Conservation (phyloP, 2,329 filamentous ascomycete genomes). For the Taxawa tesnikishii region DNA sequence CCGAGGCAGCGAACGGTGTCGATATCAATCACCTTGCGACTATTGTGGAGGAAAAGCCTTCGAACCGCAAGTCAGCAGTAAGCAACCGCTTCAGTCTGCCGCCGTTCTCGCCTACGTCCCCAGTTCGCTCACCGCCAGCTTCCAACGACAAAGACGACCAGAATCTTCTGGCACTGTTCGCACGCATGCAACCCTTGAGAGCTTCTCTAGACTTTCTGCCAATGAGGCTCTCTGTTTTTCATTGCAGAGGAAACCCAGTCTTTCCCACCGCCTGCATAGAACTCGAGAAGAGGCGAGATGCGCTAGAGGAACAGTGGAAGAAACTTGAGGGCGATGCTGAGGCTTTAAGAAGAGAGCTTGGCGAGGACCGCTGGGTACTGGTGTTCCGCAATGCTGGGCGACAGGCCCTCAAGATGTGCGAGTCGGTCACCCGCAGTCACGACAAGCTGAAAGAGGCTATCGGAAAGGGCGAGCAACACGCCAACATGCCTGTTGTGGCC, state of each 20-base stretch:
- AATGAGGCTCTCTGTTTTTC: conserved; percentile 83
- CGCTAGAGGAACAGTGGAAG: conserved; percentile 74
- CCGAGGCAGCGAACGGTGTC: conserved; percentile 37
- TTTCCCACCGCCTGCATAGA: conserved; percentile 91
- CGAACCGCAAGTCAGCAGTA: conserved; percentile 35
- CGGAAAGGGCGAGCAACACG: conserved; percentile 61
- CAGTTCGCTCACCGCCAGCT: conserved; percentile 47
- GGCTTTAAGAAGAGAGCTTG: conserved; percentile 74
- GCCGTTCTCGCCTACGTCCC: conserved; percentile 47
- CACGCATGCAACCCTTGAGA: conserved; percentile 84
- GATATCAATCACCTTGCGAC: conserved; percentile 87
- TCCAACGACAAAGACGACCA: conserved; percentile 65
- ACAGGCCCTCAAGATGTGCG: conserved; percentile 92
- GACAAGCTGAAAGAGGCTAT: conserved; percentile 69
- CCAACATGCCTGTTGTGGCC: conserved; percentile 54
- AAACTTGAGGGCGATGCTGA: conserved; percentile 86
- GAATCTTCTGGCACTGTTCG: conserved; percentile 78
- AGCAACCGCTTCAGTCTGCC: conserved; percentile 56
- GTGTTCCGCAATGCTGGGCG: conserved; percentile 88
- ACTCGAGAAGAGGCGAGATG: conserved; percentile 59
- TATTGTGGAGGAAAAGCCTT: conserved; percentile 77
- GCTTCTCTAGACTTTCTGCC: conserved; percentile 92
- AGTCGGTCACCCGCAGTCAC: conserved; percentile 82
- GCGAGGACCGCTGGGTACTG: conserved; percentile 90
- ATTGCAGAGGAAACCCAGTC: conserved; percentile 59